These are phyloP conservation scores for Adansonia grandidieri DNA, from an alignment of 441 rosid genomes.

Conservation along the genomic window DNA sequence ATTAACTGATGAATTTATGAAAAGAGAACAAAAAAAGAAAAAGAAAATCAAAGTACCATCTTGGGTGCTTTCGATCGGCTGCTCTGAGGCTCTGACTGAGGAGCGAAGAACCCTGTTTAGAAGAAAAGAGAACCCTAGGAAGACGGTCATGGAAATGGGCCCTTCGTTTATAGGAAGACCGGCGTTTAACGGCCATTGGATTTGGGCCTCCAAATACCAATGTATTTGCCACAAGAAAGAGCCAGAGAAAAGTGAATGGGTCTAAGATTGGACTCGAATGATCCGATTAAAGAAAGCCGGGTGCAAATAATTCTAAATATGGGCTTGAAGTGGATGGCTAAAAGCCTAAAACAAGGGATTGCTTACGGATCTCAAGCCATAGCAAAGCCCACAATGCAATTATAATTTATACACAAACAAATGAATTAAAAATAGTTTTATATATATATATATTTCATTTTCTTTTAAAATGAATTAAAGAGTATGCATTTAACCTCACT, in stretches of 20 bases:
- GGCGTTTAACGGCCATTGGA: neutral
- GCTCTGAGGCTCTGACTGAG: neutral
- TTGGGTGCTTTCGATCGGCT: neutral
- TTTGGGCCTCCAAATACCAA: neutral
- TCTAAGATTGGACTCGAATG: neutral
- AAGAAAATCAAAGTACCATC: neutral
- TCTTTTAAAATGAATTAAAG: too few species aligned
- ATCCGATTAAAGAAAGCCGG: neutral
- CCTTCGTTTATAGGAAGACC: neutral
- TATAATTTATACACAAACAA: too few species aligned
- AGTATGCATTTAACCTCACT: too few species aligned
- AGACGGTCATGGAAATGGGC: neutral
- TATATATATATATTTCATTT: too few species aligned
- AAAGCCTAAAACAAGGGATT: neutral
- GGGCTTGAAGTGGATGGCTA: neutral
- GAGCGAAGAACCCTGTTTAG: neutral
- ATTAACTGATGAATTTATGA: neutral
- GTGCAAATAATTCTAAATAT: neutral
- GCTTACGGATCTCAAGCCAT: neutral
- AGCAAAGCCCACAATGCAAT: neutral
- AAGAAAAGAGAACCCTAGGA: slow-evolving; percentile 3
- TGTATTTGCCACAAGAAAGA: neutral
- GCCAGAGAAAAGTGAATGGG: neutral
- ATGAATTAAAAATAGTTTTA: too few species aligned
- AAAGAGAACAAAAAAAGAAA: neutral